Conservation (phyloP, 2,329 filamentous ascomycete species). For the Chaetomium sp. region DNA sequence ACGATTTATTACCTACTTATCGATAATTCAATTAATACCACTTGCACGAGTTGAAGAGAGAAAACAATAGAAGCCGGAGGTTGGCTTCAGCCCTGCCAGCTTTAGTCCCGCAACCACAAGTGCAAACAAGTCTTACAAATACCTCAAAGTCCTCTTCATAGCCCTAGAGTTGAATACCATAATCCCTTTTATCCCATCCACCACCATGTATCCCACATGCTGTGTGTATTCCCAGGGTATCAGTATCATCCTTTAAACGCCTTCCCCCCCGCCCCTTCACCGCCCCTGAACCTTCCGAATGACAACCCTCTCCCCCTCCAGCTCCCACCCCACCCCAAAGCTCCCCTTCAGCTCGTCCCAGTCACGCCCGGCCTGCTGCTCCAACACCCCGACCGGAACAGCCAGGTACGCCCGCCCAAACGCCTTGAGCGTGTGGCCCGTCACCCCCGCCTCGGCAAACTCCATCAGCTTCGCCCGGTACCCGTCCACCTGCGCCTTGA, state of each 20-base stretch:
- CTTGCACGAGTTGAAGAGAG: background rate
- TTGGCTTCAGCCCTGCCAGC: too few relatives aligned
- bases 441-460: slow-evolving; percentile 74
- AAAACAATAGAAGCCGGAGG: too few relatives aligned
- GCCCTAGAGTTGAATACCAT: background rate
- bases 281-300: slow-evolving; percentile 63
- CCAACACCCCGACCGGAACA: slow-evolving; percentile 69
- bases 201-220: background rate
- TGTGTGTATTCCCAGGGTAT: slow-evolving; percentile 6
- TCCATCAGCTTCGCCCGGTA: slow-evolving; percentile 79
- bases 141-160: background rate
- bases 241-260: background rate
- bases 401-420: slow-evolving; percentile 79
- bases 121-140: too few relatives aligned
- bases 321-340: slow-evolving; percentile 82
- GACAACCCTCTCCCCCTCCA: slow-evolving; percentile 74
- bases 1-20: background rate
- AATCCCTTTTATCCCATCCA: background rate
- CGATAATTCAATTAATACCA: slow-evolving; percentile 10
- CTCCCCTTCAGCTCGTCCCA: slow-evolving; percentile 71
- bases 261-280: slow-evolving; percentile 1
- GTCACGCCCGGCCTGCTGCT: slow-evolving; percentile 65
- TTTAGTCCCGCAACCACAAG: too few relatives aligned
- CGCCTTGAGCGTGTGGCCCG: slow-evolving; percentile 80
- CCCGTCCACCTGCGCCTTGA: slow-evolving; percentile 73